phyloP scores from a whole-genome alignment of 345 rosid genomes.

The Carallia pectinifolia region DNA sequence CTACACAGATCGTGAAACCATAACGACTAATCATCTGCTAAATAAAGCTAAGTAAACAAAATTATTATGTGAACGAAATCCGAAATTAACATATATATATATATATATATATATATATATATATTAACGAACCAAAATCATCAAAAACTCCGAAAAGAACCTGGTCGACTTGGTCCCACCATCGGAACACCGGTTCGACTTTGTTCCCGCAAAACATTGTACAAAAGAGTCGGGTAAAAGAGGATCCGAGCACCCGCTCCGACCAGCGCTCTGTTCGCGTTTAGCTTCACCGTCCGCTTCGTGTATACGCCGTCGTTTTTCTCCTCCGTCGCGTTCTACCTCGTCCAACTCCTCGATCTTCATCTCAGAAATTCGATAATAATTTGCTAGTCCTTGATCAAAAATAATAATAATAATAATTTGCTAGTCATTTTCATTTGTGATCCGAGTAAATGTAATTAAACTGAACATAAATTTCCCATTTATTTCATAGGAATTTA shows the following conservation, averaged over 20 bases:
- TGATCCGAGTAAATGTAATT: too few species aligned
- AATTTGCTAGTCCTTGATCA: too few species aligned
- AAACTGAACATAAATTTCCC: too few species aligned
- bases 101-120: too few species aligned
- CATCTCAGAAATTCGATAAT: neutral
- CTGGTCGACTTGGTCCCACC: slow-evolving; percentile 76
- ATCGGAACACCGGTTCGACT: slow-evolving; percentile 57
- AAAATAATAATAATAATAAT: too few species aligned
- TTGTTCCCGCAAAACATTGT: slow-evolving; percentile 59
- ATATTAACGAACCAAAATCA: neutral
- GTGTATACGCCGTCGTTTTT: neutral
- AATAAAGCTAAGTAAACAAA: too few species aligned
- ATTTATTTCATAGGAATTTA: too few species aligned
- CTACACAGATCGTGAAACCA: too few species aligned
- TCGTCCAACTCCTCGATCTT: neutral
- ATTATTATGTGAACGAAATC: too few species aligned
- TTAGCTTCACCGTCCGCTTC: slow-evolving; percentile 10
- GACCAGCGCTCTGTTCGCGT: slow-evolving; percentile 55
- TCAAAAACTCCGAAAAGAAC: slow-evolving; percentile 20
- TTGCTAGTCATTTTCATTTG: too few species aligned
- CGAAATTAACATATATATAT: neutral
- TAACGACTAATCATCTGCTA: too few species aligned
- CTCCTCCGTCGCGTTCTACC: neutral
- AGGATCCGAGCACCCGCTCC: slow-evolving; percentile 68
- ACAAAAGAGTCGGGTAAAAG: slow-evolving; percentile 65